Base-by-base conservation (phyloP, 1,139 yeast species). In the Blastobotrys ciferrii region DNA sequence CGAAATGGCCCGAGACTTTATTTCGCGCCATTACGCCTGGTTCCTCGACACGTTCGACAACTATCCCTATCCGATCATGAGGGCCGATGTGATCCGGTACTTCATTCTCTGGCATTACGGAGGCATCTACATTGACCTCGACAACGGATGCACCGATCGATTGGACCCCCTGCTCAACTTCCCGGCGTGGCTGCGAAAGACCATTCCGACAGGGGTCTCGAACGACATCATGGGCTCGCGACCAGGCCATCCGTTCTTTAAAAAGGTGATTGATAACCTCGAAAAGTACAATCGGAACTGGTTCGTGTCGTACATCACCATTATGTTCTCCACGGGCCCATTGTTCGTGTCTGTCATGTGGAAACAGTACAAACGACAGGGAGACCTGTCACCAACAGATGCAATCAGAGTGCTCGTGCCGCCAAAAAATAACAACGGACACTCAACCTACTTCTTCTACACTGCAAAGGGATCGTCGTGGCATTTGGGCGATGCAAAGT, bases 281-380 rank as follows among this genome's bases (percentile, higher is more conserved):
- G 68, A 80, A 55, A 73, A 68, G 46, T 88, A 85, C 67, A 55
- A 62, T 51, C 58, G 54, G 45, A 62, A 61, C 57, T 62, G 61
- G 62, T 43, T 62, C 32, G 80, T 87, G 20, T 96, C 97, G 13
- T 89, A 89, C 68, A 73, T 89, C 53, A 89, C 97, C 35, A 88
- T 89, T 65, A 89, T 89, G 96, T 86, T 81, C 62, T 82, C 95
- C 13, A 91, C 98, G 0, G 98, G 98, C 3, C 97, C 98, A 0
- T 70, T 89, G 52, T 88, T 87, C 63, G 73, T 89, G 42, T 84
- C 94, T 12, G 91, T 87, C 41, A 76, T 89, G 58, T 86, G 95
- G 92, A 84, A 87, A 66, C 88, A 84, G 60, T 89, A 86, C 68
- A 84, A 83, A 67, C 76, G 95, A 57, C 84, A 88, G 86, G 60